Conservation (phyloP, 148 eudicot genomes). For the Vaccinium corymbosum region DNA sequence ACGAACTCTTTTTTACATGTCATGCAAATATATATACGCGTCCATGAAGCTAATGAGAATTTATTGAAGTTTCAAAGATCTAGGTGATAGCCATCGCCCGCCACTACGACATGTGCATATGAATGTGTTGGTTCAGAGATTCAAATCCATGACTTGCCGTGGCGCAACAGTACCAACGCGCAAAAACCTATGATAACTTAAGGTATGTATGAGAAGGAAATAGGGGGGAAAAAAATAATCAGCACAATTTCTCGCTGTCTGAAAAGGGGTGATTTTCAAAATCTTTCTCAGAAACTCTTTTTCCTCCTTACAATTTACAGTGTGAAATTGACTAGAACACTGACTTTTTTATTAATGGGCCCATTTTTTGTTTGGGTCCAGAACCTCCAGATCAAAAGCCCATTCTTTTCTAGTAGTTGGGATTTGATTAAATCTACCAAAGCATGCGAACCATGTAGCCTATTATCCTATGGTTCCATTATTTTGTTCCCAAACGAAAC, state of each 20-base stretch:
- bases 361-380: neutral
- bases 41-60: neutral
- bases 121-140: neutral
- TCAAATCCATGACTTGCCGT: neutral
- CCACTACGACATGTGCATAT: neutral
- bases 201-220: neutral
- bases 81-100: neutral
- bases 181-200: neutral
- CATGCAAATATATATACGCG: no score
- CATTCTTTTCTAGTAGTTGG: neutral
- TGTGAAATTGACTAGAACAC: no score
- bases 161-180: neutral
- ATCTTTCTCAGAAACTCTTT: no score
- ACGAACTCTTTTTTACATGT: no score
- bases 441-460: neutral
- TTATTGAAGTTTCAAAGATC: neutral
- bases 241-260: neutral
- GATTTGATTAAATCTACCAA: conserved; percentile 10
- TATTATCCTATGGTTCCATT: neutral
- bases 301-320: no score
- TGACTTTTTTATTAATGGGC: neutral
- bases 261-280: neutral
- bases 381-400: neutral
- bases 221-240: neutral
- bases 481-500: neutral